phyloP scores from a whole-genome alignment of 2,329 filamentous ascomycete species.

The Fusarium buharicum region DNA sequence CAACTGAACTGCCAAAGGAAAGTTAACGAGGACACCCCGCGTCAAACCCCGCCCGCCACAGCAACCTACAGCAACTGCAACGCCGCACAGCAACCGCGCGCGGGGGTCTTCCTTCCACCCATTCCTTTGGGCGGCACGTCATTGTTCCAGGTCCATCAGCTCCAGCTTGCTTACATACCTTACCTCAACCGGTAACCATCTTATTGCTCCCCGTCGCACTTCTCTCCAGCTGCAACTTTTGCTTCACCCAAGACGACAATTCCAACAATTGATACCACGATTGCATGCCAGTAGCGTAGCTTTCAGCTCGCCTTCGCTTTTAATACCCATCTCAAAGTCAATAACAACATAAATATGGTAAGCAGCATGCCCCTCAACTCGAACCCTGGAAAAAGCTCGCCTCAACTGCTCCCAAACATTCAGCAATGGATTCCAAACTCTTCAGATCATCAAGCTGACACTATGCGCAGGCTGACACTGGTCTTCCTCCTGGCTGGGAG shows the following conservation, averaged over 20 bases:
- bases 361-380: not conserved
- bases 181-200: constrained; percentile 18
- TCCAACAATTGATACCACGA: not conserved
- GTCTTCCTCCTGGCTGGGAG: constrained; percentile 89
- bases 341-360: constrained; percentile 31
- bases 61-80: constrained; percentile 7
- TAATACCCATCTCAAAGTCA: constrained; percentile 3
- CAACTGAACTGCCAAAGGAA: constrained; percentile 6
- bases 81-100: constrained; percentile 21
- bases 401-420: not conserved
- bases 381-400: not conserved
- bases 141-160: constrained; percentile 37
- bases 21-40: constrained; percentile 24
- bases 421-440: not conserved
- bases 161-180: constrained; percentile 39
- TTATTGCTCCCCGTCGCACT: constrained; percentile 17
- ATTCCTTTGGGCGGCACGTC: constrained; percentile 33
- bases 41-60: constrained; percentile 35
- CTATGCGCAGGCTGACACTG: constrained; percentile 71
- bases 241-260: constrained; percentile 8
- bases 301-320: not conserved
- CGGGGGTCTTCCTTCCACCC: constrained; percentile 10
- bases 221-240: constrained; percentile 21
- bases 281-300: not conserved
- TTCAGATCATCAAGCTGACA: constrained; percentile 17